These are phyloP conservation scores for Lachnellula hyalina DNA, from an alignment of 2,329 filamentous ascomycete species.

Conservation along the genomic window DNA sequence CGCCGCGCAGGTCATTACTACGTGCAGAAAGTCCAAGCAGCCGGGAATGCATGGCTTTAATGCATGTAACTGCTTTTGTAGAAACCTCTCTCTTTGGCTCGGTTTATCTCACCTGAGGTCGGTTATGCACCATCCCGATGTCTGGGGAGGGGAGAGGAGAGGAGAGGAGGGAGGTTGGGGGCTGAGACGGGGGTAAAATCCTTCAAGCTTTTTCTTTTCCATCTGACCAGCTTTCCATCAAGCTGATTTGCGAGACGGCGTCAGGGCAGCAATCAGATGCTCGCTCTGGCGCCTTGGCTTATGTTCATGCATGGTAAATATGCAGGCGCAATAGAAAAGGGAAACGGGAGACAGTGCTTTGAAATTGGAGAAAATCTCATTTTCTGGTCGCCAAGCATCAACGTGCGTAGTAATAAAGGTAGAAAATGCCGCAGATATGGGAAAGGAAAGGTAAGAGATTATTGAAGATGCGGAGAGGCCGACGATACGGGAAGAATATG, in stretches of 20 bases:
- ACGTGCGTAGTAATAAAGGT: neutral
- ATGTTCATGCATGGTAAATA: slow-evolving; percentile 8
- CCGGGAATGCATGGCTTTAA: neutral
- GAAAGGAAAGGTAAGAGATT: neutral
- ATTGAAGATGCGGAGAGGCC: neutral
- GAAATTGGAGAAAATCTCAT: slow-evolving; percentile 3
- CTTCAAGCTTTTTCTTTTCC: slow-evolving; percentile 17
- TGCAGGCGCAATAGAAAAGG: slow-evolving; percentile 18
- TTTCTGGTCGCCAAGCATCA: neutral
- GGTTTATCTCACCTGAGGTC: neutral
- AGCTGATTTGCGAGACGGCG: slow-evolving; percentile 16
- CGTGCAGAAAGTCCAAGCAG: neutral
- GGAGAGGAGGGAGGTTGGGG: slow-evolving; percentile 3
- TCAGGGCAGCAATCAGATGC: slow-evolving; percentile 13
- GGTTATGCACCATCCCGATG: no score
- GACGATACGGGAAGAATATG: neutral
- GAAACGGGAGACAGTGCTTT: slow-evolving; percentile 14
- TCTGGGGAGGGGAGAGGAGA: slow-evolving; percentile 14
- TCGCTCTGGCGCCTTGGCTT: slow-evolving; percentile 12
- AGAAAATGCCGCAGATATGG: neutral
- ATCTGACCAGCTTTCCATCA: slow-evolving; percentile 15
- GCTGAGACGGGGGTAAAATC: slow-evolving; percentile 20
- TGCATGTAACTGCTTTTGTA: slow-evolving; percentile 7
- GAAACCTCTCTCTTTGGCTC: slow-evolving; percentile 5
- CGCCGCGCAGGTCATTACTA: neutral